Percentiles rank a stretch among this genome's conserved stretches.
Conservation (phyloP, 805 yeast species). For the Tetrapisispora nanseiensis region DNA sequence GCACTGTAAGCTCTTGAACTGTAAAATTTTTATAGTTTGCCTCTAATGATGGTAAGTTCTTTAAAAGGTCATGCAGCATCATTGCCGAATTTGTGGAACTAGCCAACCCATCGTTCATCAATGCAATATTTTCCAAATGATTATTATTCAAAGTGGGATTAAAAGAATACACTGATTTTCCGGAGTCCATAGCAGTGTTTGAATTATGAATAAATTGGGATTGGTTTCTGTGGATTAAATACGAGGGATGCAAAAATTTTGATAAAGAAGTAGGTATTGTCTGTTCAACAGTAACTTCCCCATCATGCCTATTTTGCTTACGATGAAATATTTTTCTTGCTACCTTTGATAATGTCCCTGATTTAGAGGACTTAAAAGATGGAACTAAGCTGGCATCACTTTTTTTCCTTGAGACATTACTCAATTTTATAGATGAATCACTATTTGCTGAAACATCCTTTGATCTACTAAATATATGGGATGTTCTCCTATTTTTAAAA, state of each 20-base stretch:
- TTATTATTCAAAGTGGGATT: constrained; percentile 15
- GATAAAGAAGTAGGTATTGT: constrained; percentile 22
- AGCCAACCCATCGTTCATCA: constrained; percentile 11
- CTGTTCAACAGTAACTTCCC: constrained; percentile 17
- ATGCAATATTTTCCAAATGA: constrained; percentile 13
- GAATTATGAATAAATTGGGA: constrained; percentile 24
- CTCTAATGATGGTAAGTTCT: constrained; percentile 25
- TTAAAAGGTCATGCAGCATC: constrained; percentile 25
- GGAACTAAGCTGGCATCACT: background rate
- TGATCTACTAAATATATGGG: background rate
- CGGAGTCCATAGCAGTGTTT: constrained; percentile 20
- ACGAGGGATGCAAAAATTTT: constrained; percentile 27
- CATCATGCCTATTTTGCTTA: constrained; percentile 13
- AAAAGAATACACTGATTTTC: constrained; percentile 21
- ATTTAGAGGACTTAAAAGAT: constrained; percentile 6
- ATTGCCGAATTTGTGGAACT: constrained; percentile 10
- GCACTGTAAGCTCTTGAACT: constrained; percentile 21
- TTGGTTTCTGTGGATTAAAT: constrained; percentile 24
- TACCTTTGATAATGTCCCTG: constrained; percentile 12
- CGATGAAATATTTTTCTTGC: constrained; percentile 22
- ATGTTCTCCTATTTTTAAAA: constrained; percentile 2
- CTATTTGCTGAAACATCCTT: background rate
- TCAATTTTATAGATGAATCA: background rate
- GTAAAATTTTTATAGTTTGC: constrained; percentile 24
- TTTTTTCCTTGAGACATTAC: background rate